phyloP scores from a whole-genome alignment of 2,329 filamentous ascomycete species.

The Achaetomium macrosporum region DNA sequence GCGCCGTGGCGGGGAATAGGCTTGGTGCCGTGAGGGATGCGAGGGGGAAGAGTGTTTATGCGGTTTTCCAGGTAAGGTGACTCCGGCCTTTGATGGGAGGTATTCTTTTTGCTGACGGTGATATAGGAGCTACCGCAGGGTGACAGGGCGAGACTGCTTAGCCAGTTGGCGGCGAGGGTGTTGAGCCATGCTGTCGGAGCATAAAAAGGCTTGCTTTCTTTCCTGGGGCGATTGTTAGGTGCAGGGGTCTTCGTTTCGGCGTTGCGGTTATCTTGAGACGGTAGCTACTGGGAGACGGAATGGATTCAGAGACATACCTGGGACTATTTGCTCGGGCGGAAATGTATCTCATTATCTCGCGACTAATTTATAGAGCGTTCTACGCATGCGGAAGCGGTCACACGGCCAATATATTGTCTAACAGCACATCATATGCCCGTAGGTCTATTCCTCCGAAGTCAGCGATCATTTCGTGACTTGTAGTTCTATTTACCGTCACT shows the following conservation, averaged over 20 bases:
- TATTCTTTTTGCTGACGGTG: slow-evolving; percentile 5
- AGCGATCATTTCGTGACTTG: background rate
- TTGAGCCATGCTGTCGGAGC: slow-evolving; percentile 71
- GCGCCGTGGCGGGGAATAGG: slow-evolving; percentile 85
- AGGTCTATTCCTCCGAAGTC: background rate
- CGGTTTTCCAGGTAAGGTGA: slow-evolving; percentile 63
- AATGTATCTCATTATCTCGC: background rate
- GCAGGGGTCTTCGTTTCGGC: background rate
- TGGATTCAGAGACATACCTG: no score
- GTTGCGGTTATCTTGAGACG: background rate
- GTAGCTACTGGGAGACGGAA: no score
- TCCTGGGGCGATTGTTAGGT: background rate
- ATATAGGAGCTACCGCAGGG: slow-evolving; percentile 69
- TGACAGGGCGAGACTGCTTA: slow-evolving; percentile 74
- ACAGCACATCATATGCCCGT: background rate
- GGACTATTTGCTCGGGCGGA: no score
- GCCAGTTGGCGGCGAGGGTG: slow-evolving; percentile 78
- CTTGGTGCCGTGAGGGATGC: slow-evolving; percentile 86
- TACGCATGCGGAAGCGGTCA: background rate
- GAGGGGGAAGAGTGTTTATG: slow-evolving; percentile 90
- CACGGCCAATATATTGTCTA: background rate
- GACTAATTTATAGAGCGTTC: background rate
- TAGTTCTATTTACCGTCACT: background rate
- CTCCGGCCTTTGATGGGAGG: background rate
- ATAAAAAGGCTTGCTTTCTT: slow-evolving; percentile 23